Evolutionary conservation across 1,139 yeast genomes (phyloP), one percentile per base, ranked within the genome.

Genomic region (Magnusiomyces ingens): DNA sequence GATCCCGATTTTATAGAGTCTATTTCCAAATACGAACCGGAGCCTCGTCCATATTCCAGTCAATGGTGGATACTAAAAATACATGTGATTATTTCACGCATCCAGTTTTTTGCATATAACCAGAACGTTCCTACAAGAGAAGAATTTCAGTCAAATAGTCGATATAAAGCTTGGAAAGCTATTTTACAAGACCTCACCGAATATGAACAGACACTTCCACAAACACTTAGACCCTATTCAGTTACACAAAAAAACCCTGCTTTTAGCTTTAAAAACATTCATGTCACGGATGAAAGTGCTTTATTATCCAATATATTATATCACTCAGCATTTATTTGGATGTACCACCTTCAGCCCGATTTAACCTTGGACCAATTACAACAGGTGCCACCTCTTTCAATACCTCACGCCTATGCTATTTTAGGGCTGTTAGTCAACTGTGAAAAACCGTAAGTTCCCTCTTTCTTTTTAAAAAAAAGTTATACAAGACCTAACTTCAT

Each of bases 11-110:
- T 53, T 38, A 26, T 48, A 2, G 32, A 43, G 13, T 21, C 49
- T 10, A 35, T 43, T 22, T 43, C 48, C n/a, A 40, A 40, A n/a
- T 46, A 50, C 26, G 53, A 50, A 35, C 48, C 15, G n/a, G 48
- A 48, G 15, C 53, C 56, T n/a, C 22, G 18, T 12, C 21, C 21
- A 8, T 48, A 51, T 29, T 50, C 57, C 17, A 43, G 47, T 36
- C 52, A 48, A 15, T 52, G 57, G 57, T 52, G 57, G 54, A 36
- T 52, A 5, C 51, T 48, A 17, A 47, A n/a, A n/a, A 48, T 38
- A 2, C 41, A 52, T 5, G 18, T 49, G 11, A 17, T 55, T 13
- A 43, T 55, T 11, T 49, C 47, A 13, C 55, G 57, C 11, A 43
- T 52, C 21, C 49, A 50, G 11, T 43, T 40, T 35, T 53, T 53